phyloP scores from a whole-genome alignment of 768 basidiomycete genomes.

The Hericium erinaceus region DNA sequence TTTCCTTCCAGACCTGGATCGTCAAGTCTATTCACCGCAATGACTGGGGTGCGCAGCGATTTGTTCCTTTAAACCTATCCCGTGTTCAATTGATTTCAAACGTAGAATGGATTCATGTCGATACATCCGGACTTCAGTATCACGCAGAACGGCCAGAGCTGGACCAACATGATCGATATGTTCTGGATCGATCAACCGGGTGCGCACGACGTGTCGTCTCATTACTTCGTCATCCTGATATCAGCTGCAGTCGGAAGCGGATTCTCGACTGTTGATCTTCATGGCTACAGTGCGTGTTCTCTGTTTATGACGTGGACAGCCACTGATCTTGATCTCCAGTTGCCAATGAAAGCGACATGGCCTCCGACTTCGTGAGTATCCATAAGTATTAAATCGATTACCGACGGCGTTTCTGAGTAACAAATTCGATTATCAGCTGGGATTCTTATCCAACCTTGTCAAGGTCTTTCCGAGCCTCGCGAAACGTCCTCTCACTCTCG shows the following conservation, averaged over 20 bases:
- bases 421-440: constrained; percentile 38
- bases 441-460: constrained; percentile 61
- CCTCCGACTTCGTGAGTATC: constrained; percentile 8
- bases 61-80: neutral
- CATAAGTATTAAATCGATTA: neutral
- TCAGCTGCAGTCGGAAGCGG: constrained; percentile 40
- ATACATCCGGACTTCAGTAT: constrained; percentile 42
- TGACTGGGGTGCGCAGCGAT: constrained; percentile 37
- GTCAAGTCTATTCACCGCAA: constrained; percentile 55
- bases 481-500: constrained; percentile 55
- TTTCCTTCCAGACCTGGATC: constrained; percentile 44
- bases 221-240: no score
- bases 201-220: neutral
- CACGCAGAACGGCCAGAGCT: constrained; percentile 44
- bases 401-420: no score
- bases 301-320: neutral
- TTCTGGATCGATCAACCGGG: constrained; percentile 73
- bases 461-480: constrained; percentile 66
- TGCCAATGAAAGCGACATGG: constrained; percentile 18
- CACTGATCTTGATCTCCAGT: constrained; percentile 23
- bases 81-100: neutral
- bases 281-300: constrained; percentile 43
- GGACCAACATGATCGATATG: constrained; percentile 53
- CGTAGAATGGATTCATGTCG: constrained; percentile 61
- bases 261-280: constrained; percentile 52